Percentiles rank a stretch among this genome's conserved stretches.
phyloP scores from a whole-genome alignment of 2,329 filamentous ascomycete species.

The Cadophora luteo-olivacea region DNA sequence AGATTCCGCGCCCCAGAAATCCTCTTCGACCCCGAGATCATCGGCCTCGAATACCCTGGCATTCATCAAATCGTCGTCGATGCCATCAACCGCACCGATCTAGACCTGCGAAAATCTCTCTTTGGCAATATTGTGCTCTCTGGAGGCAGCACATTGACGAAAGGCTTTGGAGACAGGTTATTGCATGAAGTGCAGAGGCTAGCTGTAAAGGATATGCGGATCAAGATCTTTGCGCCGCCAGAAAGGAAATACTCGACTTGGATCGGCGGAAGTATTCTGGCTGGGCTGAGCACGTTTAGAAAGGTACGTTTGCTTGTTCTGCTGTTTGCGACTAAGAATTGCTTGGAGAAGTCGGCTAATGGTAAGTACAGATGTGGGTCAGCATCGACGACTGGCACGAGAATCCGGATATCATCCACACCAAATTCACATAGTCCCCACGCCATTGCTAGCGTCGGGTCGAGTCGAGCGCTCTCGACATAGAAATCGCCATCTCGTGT shows the following conservation, averaged over 20 bases:
- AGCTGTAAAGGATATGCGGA: constrained; percentile 98
- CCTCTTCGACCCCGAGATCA: constrained; percentile 95
- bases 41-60: constrained; percentile 94
- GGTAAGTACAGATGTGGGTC: constrained; percentile 86
- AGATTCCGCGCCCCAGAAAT: constrained; percentile 97
- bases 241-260: constrained; percentile 99
- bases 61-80: constrained; percentile 98
- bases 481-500: neutral
- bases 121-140: constrained; percentile 98
- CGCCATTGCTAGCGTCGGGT: neutral
- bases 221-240: constrained; percentile 98
- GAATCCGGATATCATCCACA: constrained; percentile 98
- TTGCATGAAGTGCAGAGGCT: constrained; percentile 90
- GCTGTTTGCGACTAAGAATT: neutral
- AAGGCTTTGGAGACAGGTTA: constrained; percentile 93
- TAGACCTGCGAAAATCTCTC: constrained; percentile 91
- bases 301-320: constrained; percentile 68
- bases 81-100: constrained; percentile 91
- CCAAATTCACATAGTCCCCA: constrained; percentile 78
- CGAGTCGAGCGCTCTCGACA: neutral
- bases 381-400: constrained; percentile 99
- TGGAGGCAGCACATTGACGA: constrained; percentile 93
- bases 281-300: constrained; percentile 95
- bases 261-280: constrained; percentile 98
- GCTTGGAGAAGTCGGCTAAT: constrained; percentile 13